phyloP scores from a whole-genome alignment of 176 grass and related monocot species.

The Aegilops sharonensis region DNA sequence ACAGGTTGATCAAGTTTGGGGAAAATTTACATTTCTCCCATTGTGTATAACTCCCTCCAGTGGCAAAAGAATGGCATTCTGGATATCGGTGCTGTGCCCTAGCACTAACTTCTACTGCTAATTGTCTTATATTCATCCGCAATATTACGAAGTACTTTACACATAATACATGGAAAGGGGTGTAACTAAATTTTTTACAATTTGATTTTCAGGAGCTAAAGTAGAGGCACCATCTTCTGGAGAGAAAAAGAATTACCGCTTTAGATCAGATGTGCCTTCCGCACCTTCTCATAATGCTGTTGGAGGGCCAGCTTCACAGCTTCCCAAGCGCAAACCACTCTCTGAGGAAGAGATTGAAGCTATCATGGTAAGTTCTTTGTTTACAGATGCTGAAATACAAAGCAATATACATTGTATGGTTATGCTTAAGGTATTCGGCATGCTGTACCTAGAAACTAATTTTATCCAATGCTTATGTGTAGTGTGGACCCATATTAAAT shows the following conservation, averaged over 20 bases:
- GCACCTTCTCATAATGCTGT: slow-evolving; percentile 79
- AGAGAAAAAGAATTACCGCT: slow-evolving; percentile 68
- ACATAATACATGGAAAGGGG: slow-evolving; percentile 19
- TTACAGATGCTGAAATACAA: neutral
- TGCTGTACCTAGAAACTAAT: neutral
- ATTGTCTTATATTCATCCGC: neutral
- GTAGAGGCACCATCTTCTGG: slow-evolving; percentile 46
- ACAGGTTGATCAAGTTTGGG: neutral
- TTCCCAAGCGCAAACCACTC: slow-evolving; percentile 86
- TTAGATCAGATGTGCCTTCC: slow-evolving; percentile 83
- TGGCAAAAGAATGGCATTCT: neutral
- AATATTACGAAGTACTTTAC: neutral
- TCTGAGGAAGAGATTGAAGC: slow-evolving; percentile 94
- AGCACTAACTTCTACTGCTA: neutral
- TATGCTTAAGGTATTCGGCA: neutral
- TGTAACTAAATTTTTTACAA: neutral
- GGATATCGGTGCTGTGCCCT: neutral
- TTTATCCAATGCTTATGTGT: neutral
- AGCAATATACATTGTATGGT: neutral
- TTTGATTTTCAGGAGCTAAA: slow-evolving; percentile 47
- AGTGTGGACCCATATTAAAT: slow-evolving; percentile 6
- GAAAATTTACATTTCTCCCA: neutral
- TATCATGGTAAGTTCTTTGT: slow-evolving; percentile 68
- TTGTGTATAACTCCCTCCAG: neutral
- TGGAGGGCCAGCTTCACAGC: slow-evolving; percentile 88